Base-by-base conservation (phyloP, 331 rosid species). In the Ulmus americana region DNA sequence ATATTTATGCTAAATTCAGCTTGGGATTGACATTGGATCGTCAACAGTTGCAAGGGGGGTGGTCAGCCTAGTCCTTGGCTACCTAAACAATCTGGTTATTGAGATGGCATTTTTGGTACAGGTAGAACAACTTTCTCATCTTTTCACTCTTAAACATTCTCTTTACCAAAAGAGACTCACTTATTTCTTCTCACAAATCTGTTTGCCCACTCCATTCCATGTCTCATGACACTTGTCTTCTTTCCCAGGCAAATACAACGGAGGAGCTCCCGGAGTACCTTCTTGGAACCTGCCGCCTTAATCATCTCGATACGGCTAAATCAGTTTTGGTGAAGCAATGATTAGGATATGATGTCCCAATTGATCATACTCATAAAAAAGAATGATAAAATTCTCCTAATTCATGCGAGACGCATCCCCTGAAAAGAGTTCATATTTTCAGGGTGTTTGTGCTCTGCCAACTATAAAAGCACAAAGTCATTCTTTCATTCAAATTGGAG, bases 41-140 rank as follows among this genome's bases (percentile, higher is more conserved):
- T 79, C 84, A 1, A 79, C 84, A 7, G 75, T 75, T 10, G 84
- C 84, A 45, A 75, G 80, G 73, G 84, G 84, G n/a, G 80, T 75
- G 75, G 70, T 71, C 44, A 59, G 77, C 68, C 84, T 75, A 40
- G 75, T 71, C 41, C 75, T 79, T 0, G 84, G 84, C 11, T 75
- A 75, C 74, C 78, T 75, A 11, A 67, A 67, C 77, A 79, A 75
- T 75, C 75, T 79, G 39, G 77, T 79, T 16, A 67, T 71, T 10
- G 84, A 79, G 77, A 63, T 79, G 84, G 84, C 84, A 49, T 75
- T 79, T 50, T 59, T 79, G 68, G 56, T 79, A 57, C 80, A 79
- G 84, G 84, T 75, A 71, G 10, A 66, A 16, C 22, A 44, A 51
- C 14, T 42, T 15, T 44, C 53, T 7, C 53, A 48, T 48, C 7